Evolutionary conservation across 208 protist species (phyloP).

Genomic region (Trypanosomatidae sp.): DNA sequence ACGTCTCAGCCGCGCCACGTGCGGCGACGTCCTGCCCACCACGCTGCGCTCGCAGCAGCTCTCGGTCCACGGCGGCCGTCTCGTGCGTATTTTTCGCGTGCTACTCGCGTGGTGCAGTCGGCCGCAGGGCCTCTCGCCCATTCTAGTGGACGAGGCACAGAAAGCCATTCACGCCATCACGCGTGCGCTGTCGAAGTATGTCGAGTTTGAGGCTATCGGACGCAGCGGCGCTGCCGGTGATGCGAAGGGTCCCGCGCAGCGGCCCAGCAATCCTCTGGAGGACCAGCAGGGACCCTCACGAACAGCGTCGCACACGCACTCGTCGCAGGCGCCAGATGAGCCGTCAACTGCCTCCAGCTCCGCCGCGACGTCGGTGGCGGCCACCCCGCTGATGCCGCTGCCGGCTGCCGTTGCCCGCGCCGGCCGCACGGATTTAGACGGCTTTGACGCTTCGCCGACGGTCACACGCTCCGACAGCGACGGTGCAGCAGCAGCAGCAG

Average conservation of each 20-base stretch:
- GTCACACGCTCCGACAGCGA: no score
- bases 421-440: background rate
- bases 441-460: conserved; percentile 2
- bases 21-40: conserved; percentile 10
- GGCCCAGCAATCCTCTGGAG: no score
- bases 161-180: conserved; percentile 49
- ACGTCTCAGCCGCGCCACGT: conserved; percentile 27
- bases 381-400: conserved; percentile 19
- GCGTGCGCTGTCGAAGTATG: conserved; percentile 57
- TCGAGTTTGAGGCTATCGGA: conserved; percentile 26
- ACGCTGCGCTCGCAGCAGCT: conserved; percentile 36
- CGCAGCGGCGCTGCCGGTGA: background rate
- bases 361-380: background rate
- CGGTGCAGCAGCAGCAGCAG: no score
- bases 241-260: no score
- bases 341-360: background rate
- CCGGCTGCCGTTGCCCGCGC: background rate
- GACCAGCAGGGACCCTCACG: no score
- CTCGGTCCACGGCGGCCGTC: conserved; percentile 36
- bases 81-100: conserved; percentile 44
- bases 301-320: no score
- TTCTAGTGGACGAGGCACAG: conserved; percentile 49
- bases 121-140: conserved; percentile 28
- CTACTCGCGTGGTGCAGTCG: conserved; percentile 51
- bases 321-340: no score